A percentile compares a stretch with the other conserved stretches of the same genome.
Evolutionary conservation across 2,329 filamentous ascomycete species (phyloP).

Genomic region (Thielaviopsis musarum): DNA sequence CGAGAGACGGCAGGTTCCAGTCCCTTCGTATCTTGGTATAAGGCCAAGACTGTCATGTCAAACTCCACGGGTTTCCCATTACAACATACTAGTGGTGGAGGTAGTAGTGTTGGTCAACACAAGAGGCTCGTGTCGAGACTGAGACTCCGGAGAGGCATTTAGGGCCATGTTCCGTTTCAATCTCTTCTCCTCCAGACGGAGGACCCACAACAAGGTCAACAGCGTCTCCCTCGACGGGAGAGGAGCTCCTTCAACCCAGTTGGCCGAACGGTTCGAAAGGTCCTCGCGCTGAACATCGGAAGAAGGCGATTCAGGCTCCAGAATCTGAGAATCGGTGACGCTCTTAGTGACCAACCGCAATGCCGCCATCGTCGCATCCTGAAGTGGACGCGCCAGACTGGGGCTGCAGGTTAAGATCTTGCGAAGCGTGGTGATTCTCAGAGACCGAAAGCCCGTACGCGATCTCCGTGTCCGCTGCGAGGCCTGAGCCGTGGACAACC

Average conservation of each 20-base stretch:
- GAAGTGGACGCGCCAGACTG: conserved; percentile 54
- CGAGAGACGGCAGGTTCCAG: neutral
- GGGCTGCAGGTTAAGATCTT: conserved; percentile 58
- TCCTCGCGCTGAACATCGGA: conserved; percentile 22
- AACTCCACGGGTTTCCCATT: neutral
- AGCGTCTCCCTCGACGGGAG: conserved; percentile 32
- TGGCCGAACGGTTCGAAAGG: conserved; percentile 20
- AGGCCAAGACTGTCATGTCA: neutral
- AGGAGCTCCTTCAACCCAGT: conserved; percentile 14
- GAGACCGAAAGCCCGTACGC: conserved; percentile 36
- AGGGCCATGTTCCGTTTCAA: conserved; percentile 13
- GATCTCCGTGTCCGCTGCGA: conserved; percentile 35
- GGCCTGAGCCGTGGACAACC: conserved; percentile 30
- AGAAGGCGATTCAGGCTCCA: conserved; percentile 19
- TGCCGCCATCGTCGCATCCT: conserved; percentile 57
- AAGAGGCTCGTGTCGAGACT: conserved; percentile 3
- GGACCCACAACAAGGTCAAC: conserved; percentile 30
- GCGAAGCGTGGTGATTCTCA: conserved; percentile 44
- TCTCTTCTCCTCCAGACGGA: conserved; percentile 26
- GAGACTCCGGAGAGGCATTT: neutral
- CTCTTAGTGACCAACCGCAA: conserved; percentile 54
- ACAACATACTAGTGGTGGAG: conserved; percentile 5
- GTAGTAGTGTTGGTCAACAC: conserved; percentile 4
- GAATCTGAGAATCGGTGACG: conserved; percentile 28
- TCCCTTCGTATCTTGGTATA: neutral